A percentile compares a stretch with the other conserved stretches of the same genome.
Evolutionary conservation across 257 asterid genomes (phyloP).

Genomic region (Solanum rostratum): DNA sequence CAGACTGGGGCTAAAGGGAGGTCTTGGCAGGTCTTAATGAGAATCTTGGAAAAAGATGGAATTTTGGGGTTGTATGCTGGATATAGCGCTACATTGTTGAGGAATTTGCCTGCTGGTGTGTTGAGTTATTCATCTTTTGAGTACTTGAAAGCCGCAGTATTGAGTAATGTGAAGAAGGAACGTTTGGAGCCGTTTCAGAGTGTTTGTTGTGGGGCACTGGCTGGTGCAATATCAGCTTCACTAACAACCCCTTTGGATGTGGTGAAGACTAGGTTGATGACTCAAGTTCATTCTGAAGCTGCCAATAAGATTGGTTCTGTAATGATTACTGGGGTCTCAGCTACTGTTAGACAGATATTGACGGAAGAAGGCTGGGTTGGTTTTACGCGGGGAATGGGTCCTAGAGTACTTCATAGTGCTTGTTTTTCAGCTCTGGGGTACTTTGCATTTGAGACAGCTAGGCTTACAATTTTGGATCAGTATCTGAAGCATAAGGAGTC

Average conservation of each 20-base stretch:
- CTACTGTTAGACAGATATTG: conserved; percentile 65
- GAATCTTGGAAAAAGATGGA: conserved; percentile 85
- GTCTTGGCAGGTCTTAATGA: conserved; percentile 78
- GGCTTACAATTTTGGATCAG: conserved; percentile 63
- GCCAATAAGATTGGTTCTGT: conserved; percentile 54
- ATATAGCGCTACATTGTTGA: conserved; percentile 80
- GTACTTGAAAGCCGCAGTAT: conserved; percentile 76
- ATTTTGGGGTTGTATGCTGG: conserved; percentile 86
- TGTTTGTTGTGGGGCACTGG: conserved; percentile 87
- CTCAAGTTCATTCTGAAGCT: conserved; percentile 65
- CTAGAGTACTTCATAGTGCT: conserved; percentile 84
- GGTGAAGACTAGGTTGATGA: conserved; percentile 94
- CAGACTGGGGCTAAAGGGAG: conserved; percentile 94
- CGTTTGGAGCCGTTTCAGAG: conserved; percentile 81
- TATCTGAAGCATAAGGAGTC: conserved; percentile 51
- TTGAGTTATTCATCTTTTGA: conserved; percentile 91
- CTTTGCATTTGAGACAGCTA: conserved; percentile 91
- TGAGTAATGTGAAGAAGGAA: conserved; percentile 32
- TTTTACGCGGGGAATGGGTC: conserved; percentile 91
- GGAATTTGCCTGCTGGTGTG: conserved; percentile 95
- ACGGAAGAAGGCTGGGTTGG: conserved; percentile 96
- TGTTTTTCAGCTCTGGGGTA: conserved; percentile 93
- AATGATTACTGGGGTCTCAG: conserved; percentile 43
- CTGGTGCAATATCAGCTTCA: conserved; percentile 93
- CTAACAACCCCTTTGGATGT: conserved; percentile 95